Percentiles rank a stretch among this genome's conserved stretches.
phyloP scores from a whole-genome alignment of 768 basidiomycete species.

The Termitomyces sp. region DNA sequence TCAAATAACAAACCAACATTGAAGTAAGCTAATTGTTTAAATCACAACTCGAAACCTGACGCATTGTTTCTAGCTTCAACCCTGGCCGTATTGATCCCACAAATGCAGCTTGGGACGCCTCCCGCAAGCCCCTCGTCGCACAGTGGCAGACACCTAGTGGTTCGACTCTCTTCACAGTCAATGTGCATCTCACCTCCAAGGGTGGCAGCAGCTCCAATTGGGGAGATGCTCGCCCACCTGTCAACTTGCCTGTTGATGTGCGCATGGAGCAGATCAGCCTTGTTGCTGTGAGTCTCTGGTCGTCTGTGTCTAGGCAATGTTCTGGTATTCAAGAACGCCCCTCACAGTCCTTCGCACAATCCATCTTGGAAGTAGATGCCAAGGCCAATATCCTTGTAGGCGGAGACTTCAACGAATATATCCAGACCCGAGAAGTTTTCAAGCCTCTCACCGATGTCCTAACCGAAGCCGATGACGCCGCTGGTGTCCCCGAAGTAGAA shows the following conservation, averaged over 20 bases:
- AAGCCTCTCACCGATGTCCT: conserved; percentile 34
- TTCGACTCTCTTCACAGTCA: conserved; percentile 48
- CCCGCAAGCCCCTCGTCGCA: conserved; percentile 57
- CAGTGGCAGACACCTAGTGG: conserved; percentile 45
- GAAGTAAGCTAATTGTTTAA: conserved; percentile 27
- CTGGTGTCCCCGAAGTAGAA: conserved; percentile 40
- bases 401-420: conserved; percentile 61
- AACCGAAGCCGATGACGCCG: conserved; percentile 46
- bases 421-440: conserved; percentile 48
- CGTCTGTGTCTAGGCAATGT: neutral
- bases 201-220: conserved; percentile 48
- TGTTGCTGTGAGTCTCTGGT: conserved; percentile 37
- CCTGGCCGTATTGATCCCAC: conserved; percentile 59
- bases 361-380: conserved; percentile 34
- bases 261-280: conserved; percentile 45
- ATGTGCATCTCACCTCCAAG: conserved; percentile 56
- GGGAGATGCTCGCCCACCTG: conserved; percentile 53
- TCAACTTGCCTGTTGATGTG: conserved; percentile 44
- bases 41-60: neutral
- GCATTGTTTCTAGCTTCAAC: conserved; percentile 40
- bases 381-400: conserved; percentile 47
- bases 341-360: conserved; percentile 40
- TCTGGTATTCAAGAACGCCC: neutral
- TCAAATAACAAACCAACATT: conserved; percentile 29
- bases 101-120: conserved; percentile 47